Evolutionary conservation across 2,329 filamentous ascomycete genomes (phyloP).

Genomic region (Aspergillus unguis): DNA sequence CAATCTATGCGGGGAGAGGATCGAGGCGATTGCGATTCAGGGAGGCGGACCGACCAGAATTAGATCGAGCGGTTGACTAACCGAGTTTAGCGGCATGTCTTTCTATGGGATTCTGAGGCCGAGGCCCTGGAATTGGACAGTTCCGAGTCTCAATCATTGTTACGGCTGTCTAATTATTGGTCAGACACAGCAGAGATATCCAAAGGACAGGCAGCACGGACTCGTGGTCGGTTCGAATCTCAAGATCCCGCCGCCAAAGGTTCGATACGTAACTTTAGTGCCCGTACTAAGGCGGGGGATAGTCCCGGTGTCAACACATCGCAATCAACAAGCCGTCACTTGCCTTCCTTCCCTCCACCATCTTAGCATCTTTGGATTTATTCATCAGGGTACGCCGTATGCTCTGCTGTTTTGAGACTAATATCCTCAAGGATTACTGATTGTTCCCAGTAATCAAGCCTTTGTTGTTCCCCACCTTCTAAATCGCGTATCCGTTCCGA

Average conservation of each 20-base stretch:
- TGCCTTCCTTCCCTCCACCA: background rate
- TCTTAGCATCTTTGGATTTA: background rate
- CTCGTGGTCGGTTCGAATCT: too few species aligned
- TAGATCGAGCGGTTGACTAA: background rate
- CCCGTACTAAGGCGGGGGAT: too few species aligned
- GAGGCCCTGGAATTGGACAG: background rate
- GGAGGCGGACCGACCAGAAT: conserved; percentile 5
- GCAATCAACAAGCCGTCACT: background rate
- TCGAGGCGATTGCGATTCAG: conserved; percentile 13
- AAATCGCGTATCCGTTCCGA: conserved; percentile 11
- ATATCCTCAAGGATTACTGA: background rate
- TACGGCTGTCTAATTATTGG: too few species aligned
- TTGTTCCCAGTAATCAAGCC: background rate
- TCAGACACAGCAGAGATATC: too few species aligned
- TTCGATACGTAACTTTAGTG: too few species aligned
- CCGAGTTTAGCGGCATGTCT: background rate
- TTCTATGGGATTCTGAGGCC: background rate
- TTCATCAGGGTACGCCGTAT: too few species aligned
- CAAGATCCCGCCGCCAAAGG: too few species aligned
- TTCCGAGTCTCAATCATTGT: background rate
- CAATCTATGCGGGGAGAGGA: conserved; percentile 1
- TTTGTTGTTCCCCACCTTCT: conserved; percentile 4
- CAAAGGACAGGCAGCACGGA: too few species aligned
- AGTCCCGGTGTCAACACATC: too few species aligned
- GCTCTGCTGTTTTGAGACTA: background rate